Conservation (phyloP, 805 yeast genomes). For the Sugiyamaella mastotermitis region DNA sequence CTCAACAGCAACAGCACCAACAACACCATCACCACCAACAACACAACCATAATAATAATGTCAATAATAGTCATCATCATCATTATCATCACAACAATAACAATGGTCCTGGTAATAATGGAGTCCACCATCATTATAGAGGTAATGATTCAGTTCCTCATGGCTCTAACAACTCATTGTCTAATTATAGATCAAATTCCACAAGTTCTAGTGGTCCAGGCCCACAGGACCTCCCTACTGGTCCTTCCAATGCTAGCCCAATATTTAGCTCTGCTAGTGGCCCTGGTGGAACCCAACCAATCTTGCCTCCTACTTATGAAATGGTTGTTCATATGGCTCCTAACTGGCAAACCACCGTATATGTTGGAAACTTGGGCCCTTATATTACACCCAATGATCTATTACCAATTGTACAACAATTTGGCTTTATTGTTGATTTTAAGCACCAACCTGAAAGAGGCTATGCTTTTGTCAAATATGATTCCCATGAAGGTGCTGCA, state of each 20-base stretch:
- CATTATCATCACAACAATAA: slow-evolving; percentile 9
- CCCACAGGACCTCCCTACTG: not conserved
- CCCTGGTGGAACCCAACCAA: not conserved
- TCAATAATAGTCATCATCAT: slow-evolving; percentile 5
- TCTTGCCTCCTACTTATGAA: slow-evolving; percentile 58
- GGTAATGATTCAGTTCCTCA: not conserved
- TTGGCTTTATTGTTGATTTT: slow-evolving; percentile 78
- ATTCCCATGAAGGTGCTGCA: slow-evolving; percentile 84
- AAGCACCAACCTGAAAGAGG: slow-evolving; percentile 76
- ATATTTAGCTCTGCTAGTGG: slow-evolving; percentile 1
- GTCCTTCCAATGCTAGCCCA: not conserved
- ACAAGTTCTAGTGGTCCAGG: not conserved
- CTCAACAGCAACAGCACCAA: slow-evolving; percentile 12
- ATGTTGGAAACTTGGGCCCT: slow-evolving; percentile 79
- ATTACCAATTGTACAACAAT: slow-evolving; percentile 65
- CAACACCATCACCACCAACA: slow-evolving; percentile 13
- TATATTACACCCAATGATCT: slow-evolving; percentile 67
- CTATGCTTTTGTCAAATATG: slow-evolving; percentile 84
- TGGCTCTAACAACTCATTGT: not conserved
- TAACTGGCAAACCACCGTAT: slow-evolving; percentile 78
- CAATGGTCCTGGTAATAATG: not conserved
- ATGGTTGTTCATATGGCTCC: slow-evolving; percentile 73
- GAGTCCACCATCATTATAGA: not conserved
- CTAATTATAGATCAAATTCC: not conserved
- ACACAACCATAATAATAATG: slow-evolving; percentile 7